Conservation (phyloP, 2,329 filamentous ascomycete species). For the Diaporthe australafricana region DNA sequence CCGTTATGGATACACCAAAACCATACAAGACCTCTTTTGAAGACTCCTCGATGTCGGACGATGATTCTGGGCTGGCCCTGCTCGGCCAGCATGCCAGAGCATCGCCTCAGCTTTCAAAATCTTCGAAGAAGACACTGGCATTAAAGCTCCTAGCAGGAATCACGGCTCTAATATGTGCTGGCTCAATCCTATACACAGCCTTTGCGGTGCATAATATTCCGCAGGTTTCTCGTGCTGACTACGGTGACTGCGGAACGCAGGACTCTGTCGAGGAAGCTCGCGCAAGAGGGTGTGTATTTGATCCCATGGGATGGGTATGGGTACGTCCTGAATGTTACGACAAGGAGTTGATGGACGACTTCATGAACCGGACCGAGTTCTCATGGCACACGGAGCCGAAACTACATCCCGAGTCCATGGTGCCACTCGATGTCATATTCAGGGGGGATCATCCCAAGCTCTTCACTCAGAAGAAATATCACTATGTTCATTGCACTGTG, state of each 20-base stretch:
- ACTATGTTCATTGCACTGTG: constrained; percentile 24
- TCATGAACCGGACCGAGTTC: constrained; percentile 38
- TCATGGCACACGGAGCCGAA: constrained; percentile 38
- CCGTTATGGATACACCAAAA: not conserved
- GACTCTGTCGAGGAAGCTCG: constrained; percentile 36
- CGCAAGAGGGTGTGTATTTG: constrained; percentile 37
- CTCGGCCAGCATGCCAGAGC: constrained; percentile 1
- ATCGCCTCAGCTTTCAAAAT: not conserved
- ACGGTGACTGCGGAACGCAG: constrained; percentile 36
- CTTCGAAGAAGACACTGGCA: not conserved
- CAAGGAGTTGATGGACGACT: constrained; percentile 35
- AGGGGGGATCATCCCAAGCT: constrained; percentile 36
- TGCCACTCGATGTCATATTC: constrained; percentile 33
- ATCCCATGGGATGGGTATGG: constrained; percentile 39
- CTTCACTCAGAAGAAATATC: constrained; percentile 33
- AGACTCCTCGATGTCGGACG: not conserved
- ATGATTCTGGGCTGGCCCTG: constrained; percentile 18
- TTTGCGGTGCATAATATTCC: constrained; percentile 4
- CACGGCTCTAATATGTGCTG: constrained; percentile 7
- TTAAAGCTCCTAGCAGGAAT: constrained; percentile 15
- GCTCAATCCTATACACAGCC: constrained; percentile 14
- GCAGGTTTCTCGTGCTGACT: constrained; percentile 4
- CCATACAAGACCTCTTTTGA: constrained; percentile 16
- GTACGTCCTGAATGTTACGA: constrained; percentile 39
- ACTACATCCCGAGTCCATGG: constrained; percentile 26